Evolutionary conservation across 148 eudicot species (phyloP), one percentile per base, ranked within the genome.

Genomic region (Cornus suecica): DNA sequence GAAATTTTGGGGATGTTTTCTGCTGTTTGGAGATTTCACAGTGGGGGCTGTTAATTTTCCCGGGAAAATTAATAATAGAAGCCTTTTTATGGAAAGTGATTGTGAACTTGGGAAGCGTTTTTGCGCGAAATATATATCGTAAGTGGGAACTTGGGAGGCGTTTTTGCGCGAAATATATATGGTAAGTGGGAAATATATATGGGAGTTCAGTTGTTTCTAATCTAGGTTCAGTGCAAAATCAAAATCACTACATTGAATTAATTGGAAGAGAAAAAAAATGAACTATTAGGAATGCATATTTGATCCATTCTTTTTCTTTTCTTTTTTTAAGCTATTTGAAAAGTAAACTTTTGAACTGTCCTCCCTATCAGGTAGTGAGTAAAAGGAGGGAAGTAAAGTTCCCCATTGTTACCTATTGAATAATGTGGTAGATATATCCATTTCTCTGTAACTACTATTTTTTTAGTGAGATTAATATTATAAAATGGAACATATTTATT

Each of bases 31-130:
- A 27, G 37, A 72, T 42, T 26, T 30, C 27, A 27, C 27, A 34
- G 27, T 28, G 66, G 27, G 22, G 66, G 25, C 79, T 41, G 79
- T 78, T 79, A 82, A 78, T 79, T 66, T 82, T 79, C 73, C 85
- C 85, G 77, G 82, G 80, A 74, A 60, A 82, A 37, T 24, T 10
- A 74, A n/a, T 22, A 25, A 42, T 37, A 37, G 52, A 45, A 60
- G 41, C 42, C 9, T 52, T 9, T 14, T 4, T 14, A 5, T n/a
- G 58, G 58, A 15, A 52, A 14, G 22, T 14, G 5, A 52, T 52
- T 52, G 58, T 4, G 54, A 7, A 48, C 4, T 15, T 15, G 54
- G 42, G 54, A 28, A 51, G 70, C 34, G 28, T 5, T 34, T 56
- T 78, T 74, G 84, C 84, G 84, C 74, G 81, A 78, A 82, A 37